Evolutionary conservation across 331 rosid species (phyloP).

Genomic region (Acacia pycnantha): DNA sequence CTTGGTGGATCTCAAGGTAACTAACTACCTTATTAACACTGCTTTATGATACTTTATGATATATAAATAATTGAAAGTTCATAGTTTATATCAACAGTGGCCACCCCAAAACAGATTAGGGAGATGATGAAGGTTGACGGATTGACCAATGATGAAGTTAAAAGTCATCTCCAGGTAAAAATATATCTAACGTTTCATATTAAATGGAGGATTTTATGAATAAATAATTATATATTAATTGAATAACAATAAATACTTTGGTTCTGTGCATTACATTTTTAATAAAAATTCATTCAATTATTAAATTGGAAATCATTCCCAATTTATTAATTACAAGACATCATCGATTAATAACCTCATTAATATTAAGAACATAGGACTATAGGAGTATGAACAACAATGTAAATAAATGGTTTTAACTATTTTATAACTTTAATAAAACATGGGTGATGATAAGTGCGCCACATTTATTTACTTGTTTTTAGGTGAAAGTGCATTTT

Average conservation of each 20-base stretch:
- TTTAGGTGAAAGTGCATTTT: neutral
- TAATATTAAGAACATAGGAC: neutral
- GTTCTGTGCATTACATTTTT: neutral
- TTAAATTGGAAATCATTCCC: neutral
- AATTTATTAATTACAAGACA: neutral
- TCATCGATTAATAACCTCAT: neutral
- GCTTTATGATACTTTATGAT: neutral
- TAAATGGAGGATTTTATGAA: neutral
- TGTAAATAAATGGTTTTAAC: neutral
- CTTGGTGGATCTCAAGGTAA: conserved; percentile 99
- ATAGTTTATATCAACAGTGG: conserved; percentile 44
- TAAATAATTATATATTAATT: too few relatives aligned
- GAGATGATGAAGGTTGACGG: conserved; percentile 99
- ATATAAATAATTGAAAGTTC: neutral
- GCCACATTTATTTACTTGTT: too few relatives aligned
- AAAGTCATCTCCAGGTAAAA: conserved; percentile 96
- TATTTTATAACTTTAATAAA: neutral
- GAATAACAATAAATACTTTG: neutral
- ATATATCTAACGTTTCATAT: neutral
- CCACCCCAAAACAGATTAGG: conserved; percentile 97
- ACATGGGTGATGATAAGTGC: too few relatives aligned
- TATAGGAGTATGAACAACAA: neutral
- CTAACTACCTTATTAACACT: neutral
- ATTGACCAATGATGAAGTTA: conserved; percentile 98
- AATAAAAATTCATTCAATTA: neutral